Evolutionary conservation across 306 rosid genomes (phyloP), one percentile per base, ranked within the genome.

Genomic region (Styphnolobium japonicum): DNA sequence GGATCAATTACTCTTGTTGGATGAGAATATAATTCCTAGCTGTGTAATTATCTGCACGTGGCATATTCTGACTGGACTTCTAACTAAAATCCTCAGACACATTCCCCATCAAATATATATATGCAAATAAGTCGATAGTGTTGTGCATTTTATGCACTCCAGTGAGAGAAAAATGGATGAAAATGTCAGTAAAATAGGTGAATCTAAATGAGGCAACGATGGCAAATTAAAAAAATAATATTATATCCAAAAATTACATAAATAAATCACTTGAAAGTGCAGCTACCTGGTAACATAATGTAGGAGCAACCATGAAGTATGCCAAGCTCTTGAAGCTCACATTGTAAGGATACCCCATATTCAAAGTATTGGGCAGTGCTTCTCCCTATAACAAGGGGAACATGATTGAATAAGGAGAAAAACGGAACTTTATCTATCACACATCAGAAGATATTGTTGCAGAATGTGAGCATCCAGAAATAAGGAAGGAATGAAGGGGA

Each of bases 271-370:
- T 71, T 51, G 34, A 52, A 60, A 79, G 62, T 21, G 37, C 51
- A 77, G 76, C 29, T 83, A 96, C 99, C 99, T 96, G 99, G 84
- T 93, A 96, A 80, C 99, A 96, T 77, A 93, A 83, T 33, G 98
- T 96, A 71, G 98, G 99, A 67, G 99, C 98, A 84, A 91, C 93
- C 93, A 96, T 93, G 85, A 96, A 96, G 89, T 96, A 96, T 23
- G 73, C 84, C 88, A 96, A 77, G 80, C 90, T 89, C 89, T 86
- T 84, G 81, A 96, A 83, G 90, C 81, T 87, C 83, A 87, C 85
- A 31, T 58, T 53, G 60, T 82, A 89, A 80, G 92, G 63, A 83
- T 66, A 80, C 70, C 91, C 93, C 69, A 67, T 48, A 53, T 68
- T 73, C 73, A 77, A 65, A 66, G 80, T 73, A 89, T 52, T 43